Evolutionary conservation across 2,329 filamentous ascomycete genomes (phyloP).

Genomic region (Xylariaceae sp.): DNA sequence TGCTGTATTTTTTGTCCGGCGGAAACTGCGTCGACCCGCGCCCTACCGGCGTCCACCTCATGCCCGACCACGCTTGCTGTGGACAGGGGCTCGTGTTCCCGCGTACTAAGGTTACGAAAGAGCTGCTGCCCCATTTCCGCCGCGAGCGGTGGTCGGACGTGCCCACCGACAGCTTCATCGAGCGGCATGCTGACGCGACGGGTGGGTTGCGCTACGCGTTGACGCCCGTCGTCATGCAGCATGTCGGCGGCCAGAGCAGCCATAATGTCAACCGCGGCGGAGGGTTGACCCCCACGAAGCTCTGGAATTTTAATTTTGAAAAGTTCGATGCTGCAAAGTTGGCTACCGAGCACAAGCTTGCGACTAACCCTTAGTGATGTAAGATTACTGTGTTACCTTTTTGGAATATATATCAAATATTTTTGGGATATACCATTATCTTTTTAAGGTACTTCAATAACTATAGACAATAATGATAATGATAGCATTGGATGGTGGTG

Average conservation of each 20-base stretch:
- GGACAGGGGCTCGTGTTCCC: constrained; percentile 29
- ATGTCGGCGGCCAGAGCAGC: constrained; percentile 26
- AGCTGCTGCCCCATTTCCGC: constrained; percentile 22
- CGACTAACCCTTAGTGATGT: no score
- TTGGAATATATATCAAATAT: no score
- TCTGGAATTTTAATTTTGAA: constrained; percentile 24
- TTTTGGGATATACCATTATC: no score
- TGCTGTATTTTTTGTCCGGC: constrained; percentile 25
- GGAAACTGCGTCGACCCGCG: constrained; percentile 21
- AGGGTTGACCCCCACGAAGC: constrained; percentile 12
- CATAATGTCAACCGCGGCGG: constrained; percentile 20
- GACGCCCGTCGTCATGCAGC: constrained; percentile 28
- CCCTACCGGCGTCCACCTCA: constrained; percentile 19
- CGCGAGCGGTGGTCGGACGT: constrained; percentile 11
- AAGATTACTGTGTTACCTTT: no score
- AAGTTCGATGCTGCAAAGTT: constrained; percentile 20
- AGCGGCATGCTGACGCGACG: constrained; percentile 20
- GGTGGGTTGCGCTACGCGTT: constrained; percentile 23
- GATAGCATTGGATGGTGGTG: no score
- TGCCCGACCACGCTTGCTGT: constrained; percentile 26
- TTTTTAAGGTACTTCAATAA: no score
- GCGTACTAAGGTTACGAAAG: constrained; percentile 14
- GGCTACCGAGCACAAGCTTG: constrained; percentile 18
- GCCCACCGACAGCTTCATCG: constrained; percentile 27
- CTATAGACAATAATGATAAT: no score